Percentiles rank a stretch among this genome's conserved stretches.
These are phyloP conservation scores for Saccharomycopsis javanensis DNA, from an alignment of 805 yeast species.

Conservation along the genomic window DNA sequence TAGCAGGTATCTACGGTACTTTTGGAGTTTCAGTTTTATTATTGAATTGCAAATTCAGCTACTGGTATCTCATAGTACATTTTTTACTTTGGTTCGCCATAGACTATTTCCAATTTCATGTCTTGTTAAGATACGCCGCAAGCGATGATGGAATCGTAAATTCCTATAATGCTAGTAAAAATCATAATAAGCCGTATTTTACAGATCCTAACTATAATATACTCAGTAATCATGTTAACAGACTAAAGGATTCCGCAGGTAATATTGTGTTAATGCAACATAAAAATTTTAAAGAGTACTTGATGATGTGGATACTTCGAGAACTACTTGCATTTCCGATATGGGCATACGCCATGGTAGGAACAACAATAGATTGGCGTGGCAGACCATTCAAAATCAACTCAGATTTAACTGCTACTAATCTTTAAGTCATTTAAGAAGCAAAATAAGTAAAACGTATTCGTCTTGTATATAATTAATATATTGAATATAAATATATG, in stretches of 20 bases:
- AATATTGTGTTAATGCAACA: neutral
- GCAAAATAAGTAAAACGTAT: too few species aligned
- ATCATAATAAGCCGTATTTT: constrained; percentile 10
- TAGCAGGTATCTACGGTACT: constrained; percentile 60
- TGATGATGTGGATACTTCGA: constrained; percentile 51
- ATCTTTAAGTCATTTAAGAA: neutral
- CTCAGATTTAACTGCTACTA: constrained; percentile 56
- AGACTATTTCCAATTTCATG: constrained; percentile 52
- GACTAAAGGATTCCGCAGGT: neutral
- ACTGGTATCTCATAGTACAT: constrained; percentile 39
- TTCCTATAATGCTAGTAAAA: neutral
- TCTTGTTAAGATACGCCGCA: constrained; percentile 29
- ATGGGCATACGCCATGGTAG: constrained; percentile 74
- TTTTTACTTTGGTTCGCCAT: constrained; percentile 51
- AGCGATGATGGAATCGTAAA: constrained; percentile 11
- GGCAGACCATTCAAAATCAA: constrained; percentile 66
- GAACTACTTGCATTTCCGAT: constrained; percentile 73
- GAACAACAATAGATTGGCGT: constrained; percentile 71
- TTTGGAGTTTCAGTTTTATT: constrained; percentile 44
- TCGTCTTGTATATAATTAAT: too few species aligned
- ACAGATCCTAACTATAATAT: constrained; percentile 16
- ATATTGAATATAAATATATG: too few species aligned
- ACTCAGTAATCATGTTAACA: neutral
- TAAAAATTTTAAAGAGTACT: constrained; percentile 12
- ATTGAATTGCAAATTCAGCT: constrained; percentile 27